Evolutionary conservation across 148 eudicot genomes (phyloP).

Genomic region (Diospyros lotus): DNA sequence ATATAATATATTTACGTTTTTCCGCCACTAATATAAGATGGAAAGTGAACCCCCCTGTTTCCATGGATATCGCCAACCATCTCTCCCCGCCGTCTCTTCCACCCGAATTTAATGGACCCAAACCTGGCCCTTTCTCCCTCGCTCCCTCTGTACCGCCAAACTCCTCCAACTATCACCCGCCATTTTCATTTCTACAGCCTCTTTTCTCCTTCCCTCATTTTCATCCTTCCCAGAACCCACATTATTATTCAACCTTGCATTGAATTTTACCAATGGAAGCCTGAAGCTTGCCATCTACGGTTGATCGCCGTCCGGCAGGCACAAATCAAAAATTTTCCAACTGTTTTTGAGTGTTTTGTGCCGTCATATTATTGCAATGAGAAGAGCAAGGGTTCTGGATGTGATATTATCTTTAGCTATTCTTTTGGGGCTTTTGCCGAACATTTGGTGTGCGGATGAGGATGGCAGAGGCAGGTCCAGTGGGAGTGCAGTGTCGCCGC

Average conservation of each 20-base stretch:
- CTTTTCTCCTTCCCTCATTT: too few species aligned
- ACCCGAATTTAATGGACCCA: slow-evolving; percentile 41
- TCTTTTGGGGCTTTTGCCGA: slow-evolving; percentile 23
- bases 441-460: slow-evolving; percentile 29
- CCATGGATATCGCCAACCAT: slow-evolving; percentile 47
- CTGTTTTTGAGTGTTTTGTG: neutral
- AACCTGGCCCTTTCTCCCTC: neutral
- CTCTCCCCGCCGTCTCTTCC: slow-evolving; percentile 53
- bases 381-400: slow-evolving; percentile 14
- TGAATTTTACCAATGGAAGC: neutral
- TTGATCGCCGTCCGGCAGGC: slow-evolving; percentile 12
- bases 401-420: slow-evolving; percentile 10
- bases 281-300: neutral
- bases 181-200: slow-evolving; percentile 2
- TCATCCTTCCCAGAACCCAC: neutral
- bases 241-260: neutral
- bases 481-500: slow-evolving; percentile 25
- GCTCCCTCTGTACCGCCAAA: neutral
- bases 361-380: slow-evolving; percentile 32
- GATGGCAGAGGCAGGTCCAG: slow-evolving; percentile 21
- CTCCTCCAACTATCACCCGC: neutral
- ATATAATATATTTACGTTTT: too few species aligned
- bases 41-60: too few species aligned
- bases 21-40: too few species aligned
- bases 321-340: neutral